These are phyloP conservation scores for Sugiyamaella grinbergsii DNA, from an alignment of 1,139 yeast genomes.

Conservation along the genomic window DNA sequence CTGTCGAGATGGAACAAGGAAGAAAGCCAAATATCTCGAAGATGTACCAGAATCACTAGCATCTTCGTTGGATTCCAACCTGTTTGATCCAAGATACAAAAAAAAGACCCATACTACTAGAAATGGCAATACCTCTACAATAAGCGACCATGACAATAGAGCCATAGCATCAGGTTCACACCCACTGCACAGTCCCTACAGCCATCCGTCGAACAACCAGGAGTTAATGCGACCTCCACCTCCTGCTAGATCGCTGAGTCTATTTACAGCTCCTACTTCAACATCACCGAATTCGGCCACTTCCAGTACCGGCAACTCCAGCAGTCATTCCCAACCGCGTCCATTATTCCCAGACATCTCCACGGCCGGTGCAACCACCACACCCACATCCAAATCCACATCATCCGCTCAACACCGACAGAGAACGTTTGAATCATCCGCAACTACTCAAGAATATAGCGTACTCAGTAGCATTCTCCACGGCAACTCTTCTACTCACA, in stretches of 20 bases:
- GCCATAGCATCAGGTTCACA: neutral
- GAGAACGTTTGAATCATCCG: slow-evolving; percentile 59
- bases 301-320: neutral
- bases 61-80: slow-evolving; percentile 25
- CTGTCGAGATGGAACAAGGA: slow-evolving; percentile 89
- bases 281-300: slow-evolving; percentile 1
- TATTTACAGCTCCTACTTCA: slow-evolving; percentile 12
- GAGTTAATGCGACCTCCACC: slow-evolving; percentile 18
- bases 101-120: slow-evolving; percentile 2
- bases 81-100: slow-evolving; percentile 31
- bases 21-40: slow-evolving; percentile 73
- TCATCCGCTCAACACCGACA: slow-evolving; percentile 14
- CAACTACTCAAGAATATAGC: slow-evolving; percentile 79
- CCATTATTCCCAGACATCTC: slow-evolving; percentile 1
- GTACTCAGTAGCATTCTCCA: slow-evolving; percentile 71
- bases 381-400: neutral
- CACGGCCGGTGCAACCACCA: neutral
- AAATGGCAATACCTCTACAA: neutral
- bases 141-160: neutral
- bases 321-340: slow-evolving; percentile 1
- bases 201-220: neutral
- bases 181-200: too few relatives aligned
- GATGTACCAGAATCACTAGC: slow-evolving; percentile 35
- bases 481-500: slow-evolving; percentile 21
- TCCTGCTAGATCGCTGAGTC: slow-evolving; percentile 3